Percentiles rank a stretch among this genome's conserved stretches.
Evolutionary conservation across 1,284 basidiomycete genomes (phyloP).

Genomic region (Cryptococcus sp.): DNA sequence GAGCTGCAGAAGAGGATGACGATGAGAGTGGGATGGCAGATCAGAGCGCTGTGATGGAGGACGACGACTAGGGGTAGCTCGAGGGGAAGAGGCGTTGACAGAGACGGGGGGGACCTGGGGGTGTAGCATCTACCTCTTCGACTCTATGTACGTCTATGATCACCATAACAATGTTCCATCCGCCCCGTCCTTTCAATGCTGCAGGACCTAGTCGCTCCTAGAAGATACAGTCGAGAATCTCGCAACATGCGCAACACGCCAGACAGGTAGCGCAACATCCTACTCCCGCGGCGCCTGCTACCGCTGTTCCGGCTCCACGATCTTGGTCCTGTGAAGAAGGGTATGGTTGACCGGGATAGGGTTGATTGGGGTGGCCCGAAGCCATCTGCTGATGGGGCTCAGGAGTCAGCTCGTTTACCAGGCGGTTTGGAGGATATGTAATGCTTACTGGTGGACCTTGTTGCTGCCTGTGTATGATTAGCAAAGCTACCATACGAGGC

Average conservation of each 20-base stretch:
- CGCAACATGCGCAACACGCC: conserved; percentile 12
- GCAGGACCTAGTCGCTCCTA: not conserved
- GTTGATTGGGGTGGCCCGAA: not conserved
- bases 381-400: not conserved
- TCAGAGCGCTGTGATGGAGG: conserved; percentile 9
- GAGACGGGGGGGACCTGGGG: no score
- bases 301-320: conserved; percentile 6
- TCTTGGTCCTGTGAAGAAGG: conserved; percentile 8
- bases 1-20: conserved; percentile 22
- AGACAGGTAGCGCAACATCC: conserved; percentile 5
- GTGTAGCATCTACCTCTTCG: not conserved
- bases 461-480: not conserved
- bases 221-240: conserved; percentile 11
- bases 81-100: not conserved
- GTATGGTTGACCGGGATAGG: not conserved
- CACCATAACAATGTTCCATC: no score
- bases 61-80: not conserved
- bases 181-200: no score
- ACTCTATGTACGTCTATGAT: not conserved
- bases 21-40: conserved; percentile 15
- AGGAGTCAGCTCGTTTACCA: no score
- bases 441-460: not conserved
- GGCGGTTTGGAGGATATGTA: not conserved
- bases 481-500: not conserved
- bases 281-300: conserved; percentile 5